Evolutionary conservation across 2,329 filamentous ascomycete genomes (phyloP), one percentile per base, ranked within the genome.

Genomic region (Fusarium falciforme): DNA sequence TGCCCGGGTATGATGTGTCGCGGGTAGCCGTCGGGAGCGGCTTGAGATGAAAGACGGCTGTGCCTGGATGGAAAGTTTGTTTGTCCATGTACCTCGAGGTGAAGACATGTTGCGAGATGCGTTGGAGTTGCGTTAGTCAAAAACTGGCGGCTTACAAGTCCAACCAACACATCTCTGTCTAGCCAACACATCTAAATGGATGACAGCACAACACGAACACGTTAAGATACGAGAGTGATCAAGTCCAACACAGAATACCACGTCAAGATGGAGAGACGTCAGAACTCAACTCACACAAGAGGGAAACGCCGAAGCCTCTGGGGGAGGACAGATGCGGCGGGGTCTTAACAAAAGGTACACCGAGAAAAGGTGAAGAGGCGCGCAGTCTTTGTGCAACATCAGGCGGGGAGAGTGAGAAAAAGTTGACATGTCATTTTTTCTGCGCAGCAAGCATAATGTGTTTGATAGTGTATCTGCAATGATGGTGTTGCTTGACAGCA

Each of bases 251-350:
- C 16, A 36, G 14, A 59, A 40, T 27, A 17, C 20, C 8, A 35
- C 20, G 29, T 57, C 8, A 17, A 35, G 29, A 27, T n/a, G 47
- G 27, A 49, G 44, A 49, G 47, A 52, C 52, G 27, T 54, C 54
- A 65, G 31, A 20, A 25, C 16, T 52, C 22, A 65, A 60, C 35
- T 65, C 54, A 33, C 29, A 67, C 61, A 59, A 35, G 20, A 42
- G 12, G 33, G 31, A 57, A 57, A 29, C 38, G 25, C 58, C 38
- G 58, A 47, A 22, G n/a, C 10, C 29, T 17, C 25, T 40, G 55
- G 52, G 65, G 67, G 57, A 64, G 25, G 27, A 70, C 64, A 62
- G 63, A 66, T 66, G 36, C 61, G 42, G 47, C 55, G 36, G 59
- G n/a, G 47, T n/a, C 6, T n/a, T 49, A 25, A 42, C 40, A 16